These are phyloP conservation scores for Debaryomyces coudertii DNA, from an alignment of 1,139 yeast genomes.

Conservation along the genomic window DNA sequence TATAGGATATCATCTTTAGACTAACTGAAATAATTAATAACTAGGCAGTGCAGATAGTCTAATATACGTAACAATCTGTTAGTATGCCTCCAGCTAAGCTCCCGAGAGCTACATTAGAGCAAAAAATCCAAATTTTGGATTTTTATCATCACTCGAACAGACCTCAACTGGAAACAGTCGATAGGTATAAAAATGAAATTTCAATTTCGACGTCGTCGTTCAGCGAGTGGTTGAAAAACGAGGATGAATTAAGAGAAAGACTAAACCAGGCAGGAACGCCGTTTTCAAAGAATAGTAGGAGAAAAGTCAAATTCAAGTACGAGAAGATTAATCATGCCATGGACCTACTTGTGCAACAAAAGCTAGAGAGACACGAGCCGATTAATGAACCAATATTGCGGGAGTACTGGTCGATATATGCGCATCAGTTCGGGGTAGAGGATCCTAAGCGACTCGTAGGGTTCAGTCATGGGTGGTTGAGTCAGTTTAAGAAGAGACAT, in stretches of 20 bases:
- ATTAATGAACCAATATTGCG: conserved; percentile 58
- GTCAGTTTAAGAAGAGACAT: conserved; percentile 61
- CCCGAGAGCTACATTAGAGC: conserved; percentile 62
- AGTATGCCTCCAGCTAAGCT: conserved; percentile 34
- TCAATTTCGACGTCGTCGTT: conserved; percentile 61
- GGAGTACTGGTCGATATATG: conserved; percentile 59
- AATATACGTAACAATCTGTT: neutral
- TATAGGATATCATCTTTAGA: neutral
- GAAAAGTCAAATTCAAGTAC: conserved; percentile 57
- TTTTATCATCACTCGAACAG: conserved; percentile 49
- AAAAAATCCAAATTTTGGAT: conserved; percentile 58
- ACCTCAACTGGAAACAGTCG: conserved; percentile 63
- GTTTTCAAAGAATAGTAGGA: conserved; percentile 43
- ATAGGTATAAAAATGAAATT: conserved; percentile 48
- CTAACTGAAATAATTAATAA: neutral
- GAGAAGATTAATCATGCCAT: conserved; percentile 60
- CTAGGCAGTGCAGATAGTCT: neutral
- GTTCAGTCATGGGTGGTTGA: conserved; percentile 65
- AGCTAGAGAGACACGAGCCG: conserved; percentile 47
- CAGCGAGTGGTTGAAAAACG: conserved; percentile 63
- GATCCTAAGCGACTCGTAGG: conserved; percentile 59
- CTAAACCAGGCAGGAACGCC: conserved; percentile 40
- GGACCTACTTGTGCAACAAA: conserved; percentile 53
- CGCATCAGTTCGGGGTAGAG: conserved; percentile 59
- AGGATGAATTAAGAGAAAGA: conserved; percentile 49